Evolutionary conservation across 768 basidiomycete species (phyloP), one percentile per base, ranked within the genome.

Genomic region (Macrolepiota fuliginosa): DNA sequence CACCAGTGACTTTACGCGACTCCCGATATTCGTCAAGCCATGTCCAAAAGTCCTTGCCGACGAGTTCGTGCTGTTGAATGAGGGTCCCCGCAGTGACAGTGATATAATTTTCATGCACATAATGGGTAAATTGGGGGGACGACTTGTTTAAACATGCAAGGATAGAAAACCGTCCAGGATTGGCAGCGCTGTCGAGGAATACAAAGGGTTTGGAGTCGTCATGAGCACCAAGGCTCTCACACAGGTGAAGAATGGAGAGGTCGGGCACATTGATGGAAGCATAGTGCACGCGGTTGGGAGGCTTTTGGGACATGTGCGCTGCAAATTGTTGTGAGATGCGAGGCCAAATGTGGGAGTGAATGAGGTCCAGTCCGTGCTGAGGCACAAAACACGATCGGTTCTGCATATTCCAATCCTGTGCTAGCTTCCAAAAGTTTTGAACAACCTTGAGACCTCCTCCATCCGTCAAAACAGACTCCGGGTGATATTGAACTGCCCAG

Each of bases 401-500:
- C 10, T 70, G 66, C 36, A 65, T 68, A 2, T 79, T 75, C 90
- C 91, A 93, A 7, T 72, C 71, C 54, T 80, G 77, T 22, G 90
- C 86, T n/a, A 91, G 76, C 24, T 72, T 71, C 90, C 90, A 93
- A 69, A 93, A 93, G 71, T 92, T 94, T n/a, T 71, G 72, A 58
- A 93, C 63, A 15, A 92, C 83, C 60, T 87, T 81, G n/a, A 81
- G 67, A 0, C 91, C 91, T 4, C 88, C 89, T 1, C 81, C 83
- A 46, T 77, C 75, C 1, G 91, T 94, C 65, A 89, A 81, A 2
- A 90, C 83, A 7, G 92, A 94, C 70, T 94, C 92, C 5, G 92
- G 92, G 70, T 94, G 92, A 70, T 94, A 94, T 68, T 94, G 92
- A 22, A 94, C 92, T 2, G 89, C 91, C 88, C 90, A 94, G 68